phyloP scores from a whole-genome alignment of 352 stramenopile genomes.

The Pythium chondricola region DNA sequence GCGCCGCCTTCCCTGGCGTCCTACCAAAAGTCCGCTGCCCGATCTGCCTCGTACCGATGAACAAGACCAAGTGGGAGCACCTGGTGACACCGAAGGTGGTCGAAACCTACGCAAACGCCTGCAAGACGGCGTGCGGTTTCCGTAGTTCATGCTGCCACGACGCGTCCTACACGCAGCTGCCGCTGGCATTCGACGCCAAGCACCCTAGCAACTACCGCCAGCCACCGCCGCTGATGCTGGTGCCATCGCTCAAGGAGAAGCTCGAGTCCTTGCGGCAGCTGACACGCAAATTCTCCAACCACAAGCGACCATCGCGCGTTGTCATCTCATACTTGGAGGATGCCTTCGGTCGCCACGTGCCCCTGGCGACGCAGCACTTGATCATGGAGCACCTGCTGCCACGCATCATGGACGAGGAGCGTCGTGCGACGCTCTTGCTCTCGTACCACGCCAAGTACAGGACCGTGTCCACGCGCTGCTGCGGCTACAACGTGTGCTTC shows the following conservation, averaged over 20 bases:
- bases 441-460: conserved; percentile 22
- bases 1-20: conserved; percentile 9
- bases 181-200: background rate
- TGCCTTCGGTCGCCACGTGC: conserved; percentile 9
- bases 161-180: conserved; percentile 15
- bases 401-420: conserved; percentile 15
- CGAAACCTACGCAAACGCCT: conserved; percentile 6
- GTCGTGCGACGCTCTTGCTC: conserved; percentile 16
- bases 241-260: conserved; percentile 2
- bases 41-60: conserved; percentile 17
- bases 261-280: conserved; percentile 1
- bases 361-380: conserved; percentile 4
- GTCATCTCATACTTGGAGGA: conserved; percentile 11
- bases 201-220: background rate
- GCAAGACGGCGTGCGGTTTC: conserved; percentile 16
- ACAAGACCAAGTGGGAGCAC: conserved; percentile 15
- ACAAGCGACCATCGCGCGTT: conserved; percentile 6
- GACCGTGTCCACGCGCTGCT: conserved; percentile 15
- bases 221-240: background rate
- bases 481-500: conserved; percentile 11
- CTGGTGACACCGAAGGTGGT: background rate
- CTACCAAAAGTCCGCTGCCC: conserved; percentile 19
- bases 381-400: conserved; percentile 13
- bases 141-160: conserved; percentile 22
- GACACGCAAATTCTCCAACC: conserved; percentile 7